Evolutionary conservation across 1,139 yeast genomes (phyloP).

Genomic region (Scheffersomyces parashehatae): DNA sequence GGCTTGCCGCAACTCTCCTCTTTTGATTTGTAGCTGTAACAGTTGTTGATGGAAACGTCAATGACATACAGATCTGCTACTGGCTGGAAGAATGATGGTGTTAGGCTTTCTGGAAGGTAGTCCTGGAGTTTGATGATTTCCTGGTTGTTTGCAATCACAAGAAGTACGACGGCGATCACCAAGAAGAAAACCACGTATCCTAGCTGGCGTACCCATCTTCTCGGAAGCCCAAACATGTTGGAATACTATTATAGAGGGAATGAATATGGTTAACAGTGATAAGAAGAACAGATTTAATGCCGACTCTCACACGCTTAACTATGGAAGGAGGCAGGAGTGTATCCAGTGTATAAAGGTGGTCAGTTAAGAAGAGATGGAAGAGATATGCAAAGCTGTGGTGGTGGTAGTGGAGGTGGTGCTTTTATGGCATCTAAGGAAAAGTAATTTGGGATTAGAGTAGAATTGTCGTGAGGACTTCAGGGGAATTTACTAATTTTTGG

Average conservation of each 20-base stretch:
- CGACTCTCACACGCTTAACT: too few relatives aligned
- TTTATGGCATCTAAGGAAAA: too few relatives aligned
- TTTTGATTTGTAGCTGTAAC: slow-evolving; percentile 27
- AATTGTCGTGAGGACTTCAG: too few relatives aligned
- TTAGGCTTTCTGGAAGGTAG: slow-evolving; percentile 29
- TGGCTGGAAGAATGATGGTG: slow-evolving; percentile 45
- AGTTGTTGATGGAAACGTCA: slow-evolving; percentile 35
- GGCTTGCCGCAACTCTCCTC: slow-evolving; percentile 37
- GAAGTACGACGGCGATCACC: slow-evolving; percentile 17
- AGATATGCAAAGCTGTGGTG: too few relatives aligned
- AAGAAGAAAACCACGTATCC: slow-evolving; percentile 19
- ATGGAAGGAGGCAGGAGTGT: too few relatives aligned
- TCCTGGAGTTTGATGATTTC: slow-evolving; percentile 29
- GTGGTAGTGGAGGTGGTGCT: too few relatives aligned
- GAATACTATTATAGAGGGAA: not conserved
- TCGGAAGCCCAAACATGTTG: slow-evolving; percentile 11
- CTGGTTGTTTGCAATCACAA: slow-evolving; percentile 35
- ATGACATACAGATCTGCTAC: slow-evolving; percentile 36
- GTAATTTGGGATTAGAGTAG: too few relatives aligned
- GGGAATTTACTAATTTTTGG: too few relatives aligned
- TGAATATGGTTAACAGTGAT: not conserved
- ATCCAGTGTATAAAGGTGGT: too few relatives aligned
- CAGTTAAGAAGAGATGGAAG: too few relatives aligned
- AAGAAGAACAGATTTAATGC: too few relatives aligned
- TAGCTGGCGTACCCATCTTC: slow-evolving; percentile 24